Evolutionary conservation across 1,284 basidiomycete genomes (phyloP).

Genomic region (Malassezia arunalokei): DNA sequence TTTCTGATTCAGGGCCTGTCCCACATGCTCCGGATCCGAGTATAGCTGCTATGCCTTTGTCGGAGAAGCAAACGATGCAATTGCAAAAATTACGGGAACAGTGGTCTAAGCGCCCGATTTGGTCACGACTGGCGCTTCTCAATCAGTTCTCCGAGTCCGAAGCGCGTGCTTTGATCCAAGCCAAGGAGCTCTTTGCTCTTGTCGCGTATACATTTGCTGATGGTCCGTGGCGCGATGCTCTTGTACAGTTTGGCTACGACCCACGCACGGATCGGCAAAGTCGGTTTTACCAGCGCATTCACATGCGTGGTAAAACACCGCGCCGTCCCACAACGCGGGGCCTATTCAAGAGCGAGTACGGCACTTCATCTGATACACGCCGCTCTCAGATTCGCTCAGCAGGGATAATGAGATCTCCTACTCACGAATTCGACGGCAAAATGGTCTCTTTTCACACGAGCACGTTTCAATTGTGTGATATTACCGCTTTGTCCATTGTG

Average conservation of each 20-base stretch:
- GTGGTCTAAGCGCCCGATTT: slow-evolving; percentile 62
- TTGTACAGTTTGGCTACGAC: slow-evolving; percentile 78
- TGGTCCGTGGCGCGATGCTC: slow-evolving; percentile 81
- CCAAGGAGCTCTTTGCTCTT: slow-evolving; percentile 49
- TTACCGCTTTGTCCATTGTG: slow-evolving; percentile 59
- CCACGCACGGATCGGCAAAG: slow-evolving; percentile 61
- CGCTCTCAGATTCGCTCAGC: not conserved
- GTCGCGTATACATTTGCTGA: slow-evolving; percentile 73
- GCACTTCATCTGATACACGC: not conserved
- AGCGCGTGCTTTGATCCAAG: slow-evolving; percentile 56
- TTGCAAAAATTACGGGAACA: slow-evolving; percentile 28
- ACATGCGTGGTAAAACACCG: slow-evolving; percentile 17
- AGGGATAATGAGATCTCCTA: slow-evolving; percentile 43
- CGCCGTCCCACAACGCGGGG: slow-evolving; percentile 2
- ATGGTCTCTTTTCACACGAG: slow-evolving; percentile 64
- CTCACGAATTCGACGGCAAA: slow-evolving; percentile 79
- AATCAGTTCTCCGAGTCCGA: slow-evolving; percentile 67
- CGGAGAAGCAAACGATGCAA: slow-evolving; percentile 6
- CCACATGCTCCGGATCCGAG: slow-evolving; percentile 1
- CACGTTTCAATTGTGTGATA: slow-evolving; percentile 85
- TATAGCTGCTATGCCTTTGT: not conserved
- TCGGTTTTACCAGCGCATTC: slow-evolving; percentile 51
- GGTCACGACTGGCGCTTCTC: slow-evolving; percentile 70
- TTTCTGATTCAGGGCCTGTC: not conserved
- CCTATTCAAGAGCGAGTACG: slow-evolving; percentile 6